phyloP scores from a whole-genome alignment of 2,329 filamentous ascomycete species.

The Fusarium scirpi region DNA sequence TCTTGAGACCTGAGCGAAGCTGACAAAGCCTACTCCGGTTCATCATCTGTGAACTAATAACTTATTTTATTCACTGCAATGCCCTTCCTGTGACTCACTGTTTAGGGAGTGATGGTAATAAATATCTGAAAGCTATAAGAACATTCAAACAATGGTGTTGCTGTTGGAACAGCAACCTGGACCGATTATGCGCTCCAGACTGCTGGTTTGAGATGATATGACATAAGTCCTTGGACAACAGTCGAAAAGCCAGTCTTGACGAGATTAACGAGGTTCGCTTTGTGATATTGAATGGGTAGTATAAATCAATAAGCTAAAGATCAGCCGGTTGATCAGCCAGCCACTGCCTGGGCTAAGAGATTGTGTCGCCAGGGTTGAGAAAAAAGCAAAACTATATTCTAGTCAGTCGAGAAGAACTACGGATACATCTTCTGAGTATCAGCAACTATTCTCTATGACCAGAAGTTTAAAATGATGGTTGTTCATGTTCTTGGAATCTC shows the following conservation, averaged over 20 bases:
- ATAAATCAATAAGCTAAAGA: conserved; percentile 41
- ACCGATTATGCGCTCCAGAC: not conserved
- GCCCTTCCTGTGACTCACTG: not conserved
- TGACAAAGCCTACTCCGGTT: not conserved
- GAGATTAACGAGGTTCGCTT: conserved; percentile 10
- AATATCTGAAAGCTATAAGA: not conserved
- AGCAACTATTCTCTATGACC: not conserved
- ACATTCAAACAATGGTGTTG: not conserved
- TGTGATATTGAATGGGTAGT: conserved; percentile 20
- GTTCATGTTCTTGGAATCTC: not conserved
- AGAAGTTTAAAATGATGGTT: not conserved
- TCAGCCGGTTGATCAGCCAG: conserved; percentile 22
- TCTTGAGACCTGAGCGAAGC: not conserved
- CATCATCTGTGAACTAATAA: not conserved
- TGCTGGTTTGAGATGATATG: not conserved
- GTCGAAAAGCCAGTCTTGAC: not conserved
- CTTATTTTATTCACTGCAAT: not conserved
- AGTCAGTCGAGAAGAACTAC: not conserved
- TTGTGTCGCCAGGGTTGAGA: conserved; percentile 8
- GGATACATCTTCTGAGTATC: no score
- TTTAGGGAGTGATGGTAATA: no score
- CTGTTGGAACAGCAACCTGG: not conserved
- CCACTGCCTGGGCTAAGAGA: conserved; percentile 19
- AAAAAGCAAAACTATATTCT: conserved; percentile 5
- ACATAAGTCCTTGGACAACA: not conserved